Conservation (phyloP, 148 eudicot species). For the Rhododendron mucronatum region DNA sequence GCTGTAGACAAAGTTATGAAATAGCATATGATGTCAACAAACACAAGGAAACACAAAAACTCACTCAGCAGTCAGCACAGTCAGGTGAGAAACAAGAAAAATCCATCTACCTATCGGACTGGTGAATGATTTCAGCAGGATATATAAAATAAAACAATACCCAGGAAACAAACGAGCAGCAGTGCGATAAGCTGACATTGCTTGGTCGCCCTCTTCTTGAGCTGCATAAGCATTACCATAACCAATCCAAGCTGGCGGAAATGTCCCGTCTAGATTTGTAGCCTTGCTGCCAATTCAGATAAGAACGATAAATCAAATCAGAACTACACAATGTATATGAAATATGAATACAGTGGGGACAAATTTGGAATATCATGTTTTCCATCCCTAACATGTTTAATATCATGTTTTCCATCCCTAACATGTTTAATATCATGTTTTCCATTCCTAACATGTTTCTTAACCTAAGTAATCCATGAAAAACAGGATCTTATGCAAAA, state of each 20-base stretch:
- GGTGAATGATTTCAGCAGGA: not conserved
- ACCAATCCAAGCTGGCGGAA: slow-evolving; percentile 93
- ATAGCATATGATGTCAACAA: not conserved
- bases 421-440: not conserved
- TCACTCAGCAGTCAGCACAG: not conserved
- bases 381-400: not conserved
- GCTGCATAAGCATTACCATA: slow-evolving; percentile 96
- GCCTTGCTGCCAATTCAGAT: slow-evolving; percentile 68
- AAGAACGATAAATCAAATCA: slow-evolving; percentile 1
- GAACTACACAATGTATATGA: not conserved
- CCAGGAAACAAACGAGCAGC: slow-evolving; percentile 99
- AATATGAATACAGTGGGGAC: not conserved
- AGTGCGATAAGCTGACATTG: slow-evolving; percentile 95
- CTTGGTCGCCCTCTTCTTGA: slow-evolving; percentile 98
- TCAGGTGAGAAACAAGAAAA: not conserved
- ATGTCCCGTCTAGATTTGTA: slow-evolving; percentile 81
- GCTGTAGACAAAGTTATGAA: not conserved
- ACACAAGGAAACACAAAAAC: not conserved
- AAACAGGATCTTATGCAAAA: not conserved
- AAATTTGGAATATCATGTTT: not conserved
- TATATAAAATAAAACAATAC: slow-evolving; percentile 33
- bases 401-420: not conserved
- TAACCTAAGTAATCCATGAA: not conserved
- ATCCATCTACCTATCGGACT: not conserved
- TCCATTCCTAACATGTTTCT: not conserved